These are phyloP conservation scores for Kurtzmaniella quercitrusa DNA, from an alignment of 1,139 yeast genomes.

Conservation along the genomic window DNA sequence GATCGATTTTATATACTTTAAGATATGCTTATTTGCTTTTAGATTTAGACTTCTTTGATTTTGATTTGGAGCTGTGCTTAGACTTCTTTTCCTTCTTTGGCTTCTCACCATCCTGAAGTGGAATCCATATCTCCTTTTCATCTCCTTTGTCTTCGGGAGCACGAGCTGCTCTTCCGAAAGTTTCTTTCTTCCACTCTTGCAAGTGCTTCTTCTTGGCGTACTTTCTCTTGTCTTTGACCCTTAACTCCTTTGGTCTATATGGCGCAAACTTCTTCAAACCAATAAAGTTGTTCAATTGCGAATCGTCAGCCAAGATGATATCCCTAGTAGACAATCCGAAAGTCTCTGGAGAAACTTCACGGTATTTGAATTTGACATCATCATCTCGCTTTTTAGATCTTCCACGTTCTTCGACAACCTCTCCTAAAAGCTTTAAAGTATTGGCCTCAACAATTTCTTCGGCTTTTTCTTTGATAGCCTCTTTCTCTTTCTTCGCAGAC, in stretches of 20 bases:
- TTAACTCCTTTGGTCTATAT: conserved; percentile 72
- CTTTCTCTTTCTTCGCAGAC: conserved; percentile 59
- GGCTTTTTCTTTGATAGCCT: conserved; percentile 61
- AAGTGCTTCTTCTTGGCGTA: conserved; percentile 78
- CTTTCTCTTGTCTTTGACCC: conserved; percentile 77
- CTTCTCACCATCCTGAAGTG: conserved; percentile 9
- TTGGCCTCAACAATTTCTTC: conserved; percentile 60
- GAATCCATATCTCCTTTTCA: conserved; percentile 39
- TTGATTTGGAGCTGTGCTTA: conserved; percentile 14
- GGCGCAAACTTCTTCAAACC: conserved; percentile 94
- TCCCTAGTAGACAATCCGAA: conserved; percentile 86
- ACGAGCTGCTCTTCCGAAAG: conserved; percentile 61
- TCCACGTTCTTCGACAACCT: conserved; percentile 62
- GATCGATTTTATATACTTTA: conserved; percentile 1
- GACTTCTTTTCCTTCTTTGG: conserved; percentile 5
- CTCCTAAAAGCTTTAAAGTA: conserved; percentile 46
- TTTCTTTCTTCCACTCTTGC: conserved; percentile 86
- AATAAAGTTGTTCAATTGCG: conserved; percentile 73
- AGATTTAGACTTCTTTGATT: neutral
- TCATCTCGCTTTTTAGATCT: conserved; percentile 36
- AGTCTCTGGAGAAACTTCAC: conserved; percentile 94
- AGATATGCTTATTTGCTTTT: conserved; percentile 2
- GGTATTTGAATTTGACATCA: conserved; percentile 65
- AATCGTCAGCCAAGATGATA: conserved; percentile 85
- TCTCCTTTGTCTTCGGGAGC: conserved; percentile 26